Evolutionary conservation across 306 rosid genomes (phyloP), one percentile per base, ranked within the genome.

Genomic region (Quercus ilex): DNA sequence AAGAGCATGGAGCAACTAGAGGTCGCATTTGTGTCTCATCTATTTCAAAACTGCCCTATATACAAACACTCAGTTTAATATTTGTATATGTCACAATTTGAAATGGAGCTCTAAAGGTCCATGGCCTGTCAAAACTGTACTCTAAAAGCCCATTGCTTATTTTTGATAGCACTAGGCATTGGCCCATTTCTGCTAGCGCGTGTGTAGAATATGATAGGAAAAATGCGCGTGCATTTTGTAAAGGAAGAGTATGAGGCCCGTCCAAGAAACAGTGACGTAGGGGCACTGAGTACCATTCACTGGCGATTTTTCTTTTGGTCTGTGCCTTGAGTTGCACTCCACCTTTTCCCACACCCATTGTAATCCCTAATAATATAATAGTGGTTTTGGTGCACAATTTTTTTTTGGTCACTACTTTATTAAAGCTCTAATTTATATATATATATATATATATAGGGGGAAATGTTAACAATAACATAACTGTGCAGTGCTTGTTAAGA

Each of bases 321-420:
- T 71, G 51, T 85, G 83, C 73, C 88, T 85, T 87, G 26, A 73
- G 76, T 25, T 75, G 31, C 85, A 80, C 91, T 82, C 86, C 1
- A 25, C 38, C 55, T 43, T 52, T 13, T 12, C 7, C 15, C 23
- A 51, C 64, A 41, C 43, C 77, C 64, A 56, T 55, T 38, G 59
- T 79, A 25, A 56, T 59, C 57, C 55, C 38, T 20, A 59, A 21
- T 23, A 21, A 59, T 18, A 38, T 38, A 38, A 38, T 6, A 35
- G 9, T 1, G 9, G 43, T 38, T 38, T 38, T 38, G 0, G 9
- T 38, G 2, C 10, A 7, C 43, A 38, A 6, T 6, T 38, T 38
- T 35, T 35, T 38, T 38, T 35, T 38, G 1, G 46, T 38, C 41
- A 35, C 2, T 1, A 35, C 0, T 35, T 35, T 35, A 35, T 35